A percentile compares a stretch with the other conserved stretches of the same genome.
Evolutionary conservation across 768 basidiomycete species (phyloP).

Genomic region (Mycena crocata): DNA sequence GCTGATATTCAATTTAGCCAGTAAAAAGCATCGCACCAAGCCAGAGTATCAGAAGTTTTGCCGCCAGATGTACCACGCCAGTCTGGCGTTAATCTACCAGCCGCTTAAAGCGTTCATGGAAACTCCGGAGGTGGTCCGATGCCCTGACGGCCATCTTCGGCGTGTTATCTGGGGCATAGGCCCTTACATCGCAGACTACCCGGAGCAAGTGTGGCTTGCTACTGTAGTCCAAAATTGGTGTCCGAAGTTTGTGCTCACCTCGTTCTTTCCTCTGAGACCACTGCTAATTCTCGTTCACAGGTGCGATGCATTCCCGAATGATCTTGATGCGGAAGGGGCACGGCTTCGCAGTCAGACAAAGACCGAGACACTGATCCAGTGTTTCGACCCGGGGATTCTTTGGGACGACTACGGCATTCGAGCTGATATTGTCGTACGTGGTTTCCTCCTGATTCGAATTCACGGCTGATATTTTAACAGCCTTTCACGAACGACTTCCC

Average conservation of each 20-base stretch:
- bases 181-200: slow-evolving; percentile 46
- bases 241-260: slow-evolving; percentile 18
- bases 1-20: background rate
- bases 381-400: slow-evolving; percentile 24
- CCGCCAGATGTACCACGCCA: slow-evolving; percentile 29
- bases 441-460: background rate
- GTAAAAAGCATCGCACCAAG: slow-evolving; percentile 6
- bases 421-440: slow-evolving; percentile 31
- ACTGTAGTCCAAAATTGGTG: slow-evolving; percentile 43
- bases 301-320: slow-evolving; percentile 2
- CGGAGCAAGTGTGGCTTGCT: slow-evolving; percentile 41
- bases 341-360: slow-evolving; percentile 6
- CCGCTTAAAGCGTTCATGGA: slow-evolving; percentile 37
- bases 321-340: slow-evolving; percentile 19
- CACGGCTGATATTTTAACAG: slow-evolving; percentile 8
- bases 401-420: slow-evolving; percentile 35
- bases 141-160: slow-evolving; percentile 42
- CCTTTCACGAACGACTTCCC: slow-evolving; percentile 39
- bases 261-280: background rate
- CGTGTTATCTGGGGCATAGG: slow-evolving; percentile 41
- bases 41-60: slow-evolving; percentile 28
- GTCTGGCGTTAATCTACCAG: slow-evolving; percentile 33
- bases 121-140: slow-evolving; percentile 33
- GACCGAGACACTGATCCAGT: slow-evolving; percentile 16
- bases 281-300: background rate